phyloP scores from a whole-genome alignment of 768 basidiomycete genomes.

The Amyloporia xantha region DNA sequence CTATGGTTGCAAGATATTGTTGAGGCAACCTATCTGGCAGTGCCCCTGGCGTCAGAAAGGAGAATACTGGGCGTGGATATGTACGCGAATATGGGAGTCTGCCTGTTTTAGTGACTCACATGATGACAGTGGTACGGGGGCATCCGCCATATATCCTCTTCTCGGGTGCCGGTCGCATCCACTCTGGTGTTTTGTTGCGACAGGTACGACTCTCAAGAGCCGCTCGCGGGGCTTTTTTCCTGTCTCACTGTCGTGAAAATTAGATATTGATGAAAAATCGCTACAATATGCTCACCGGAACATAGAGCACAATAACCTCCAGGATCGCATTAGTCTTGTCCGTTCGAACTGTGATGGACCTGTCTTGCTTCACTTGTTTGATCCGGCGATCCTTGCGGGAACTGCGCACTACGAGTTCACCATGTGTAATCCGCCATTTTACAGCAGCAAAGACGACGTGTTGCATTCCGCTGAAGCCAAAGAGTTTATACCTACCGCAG shows the following conservation, averaged over 20 bases:
- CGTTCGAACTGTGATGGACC: conserved; percentile 29
- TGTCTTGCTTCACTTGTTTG: conserved; percentile 40
- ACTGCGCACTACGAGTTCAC: conserved; percentile 52
- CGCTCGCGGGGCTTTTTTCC: no score
- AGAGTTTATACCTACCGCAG: conserved; percentile 60
- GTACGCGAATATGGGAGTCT: conserved; percentile 75
- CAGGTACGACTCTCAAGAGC: no score
- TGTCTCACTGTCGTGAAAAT: background rate
- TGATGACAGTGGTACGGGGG: conserved; percentile 72
- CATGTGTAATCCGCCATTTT: conserved; percentile 98
- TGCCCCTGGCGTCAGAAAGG: no score
- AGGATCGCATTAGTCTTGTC: conserved; percentile 43
- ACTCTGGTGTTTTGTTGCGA: conserved; percentile 58
- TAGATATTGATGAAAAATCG: conserved; percentile 71
- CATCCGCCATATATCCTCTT: conserved; percentile 85
- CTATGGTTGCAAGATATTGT: conserved; percentile 78
- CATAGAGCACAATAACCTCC: conserved; percentile 50
- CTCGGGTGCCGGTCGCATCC: conserved; percentile 51
- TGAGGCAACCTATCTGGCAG: conserved; percentile 20
- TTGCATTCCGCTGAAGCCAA: conserved; percentile 53
- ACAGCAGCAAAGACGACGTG: conserved; percentile 68
- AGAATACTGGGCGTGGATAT: no score
- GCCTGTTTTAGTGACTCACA: background rate
- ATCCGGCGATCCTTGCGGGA: background rate
- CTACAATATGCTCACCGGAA: conserved; percentile 49